Evolutionary conservation across 2,329 filamentous ascomycete genomes (phyloP).

Genomic region (Sarocladium brachiariae): DNA sequence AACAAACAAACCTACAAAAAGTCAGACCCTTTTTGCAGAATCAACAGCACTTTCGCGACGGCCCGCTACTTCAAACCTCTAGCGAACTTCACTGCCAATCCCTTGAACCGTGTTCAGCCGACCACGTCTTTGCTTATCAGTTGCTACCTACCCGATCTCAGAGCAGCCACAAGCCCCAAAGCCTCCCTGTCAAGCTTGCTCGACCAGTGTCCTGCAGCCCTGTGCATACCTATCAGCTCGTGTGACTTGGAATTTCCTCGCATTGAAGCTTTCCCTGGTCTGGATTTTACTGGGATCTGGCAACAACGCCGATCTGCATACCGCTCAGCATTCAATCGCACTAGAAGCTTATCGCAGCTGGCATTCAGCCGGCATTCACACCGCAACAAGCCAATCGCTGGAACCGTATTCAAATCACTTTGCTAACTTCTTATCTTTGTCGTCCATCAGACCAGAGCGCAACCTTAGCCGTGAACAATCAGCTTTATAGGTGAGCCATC

Average conservation of each 20-base stretch:
- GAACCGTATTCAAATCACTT: background rate
- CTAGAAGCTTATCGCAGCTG: background rate
- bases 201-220: background rate
- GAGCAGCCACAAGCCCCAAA: slow-evolving; percentile 6
- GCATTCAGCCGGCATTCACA: background rate
- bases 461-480: background rate
- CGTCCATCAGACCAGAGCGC: background rate
- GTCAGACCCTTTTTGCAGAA: slow-evolving; percentile 7
- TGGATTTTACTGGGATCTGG: background rate
- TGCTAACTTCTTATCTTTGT: background rate
- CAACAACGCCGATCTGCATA: background rate
- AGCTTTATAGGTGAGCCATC: no score
- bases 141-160: background rate
- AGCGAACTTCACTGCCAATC: background rate
- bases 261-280: background rate
- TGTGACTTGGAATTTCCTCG: slow-evolving; percentile 2
- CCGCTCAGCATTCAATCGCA: background rate
- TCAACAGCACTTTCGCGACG: background rate
- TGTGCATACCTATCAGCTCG: background rate
- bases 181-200: background rate
- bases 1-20: background rate
- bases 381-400: slow-evolving; percentile 1
- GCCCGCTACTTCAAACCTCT: background rate
- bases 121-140: slow-evolving; percentile 3
- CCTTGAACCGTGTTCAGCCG: background rate